These are phyloP conservation scores for Hypericum perforatum DNA, from an alignment of 345 rosid genomes.

Conservation along the genomic window DNA sequence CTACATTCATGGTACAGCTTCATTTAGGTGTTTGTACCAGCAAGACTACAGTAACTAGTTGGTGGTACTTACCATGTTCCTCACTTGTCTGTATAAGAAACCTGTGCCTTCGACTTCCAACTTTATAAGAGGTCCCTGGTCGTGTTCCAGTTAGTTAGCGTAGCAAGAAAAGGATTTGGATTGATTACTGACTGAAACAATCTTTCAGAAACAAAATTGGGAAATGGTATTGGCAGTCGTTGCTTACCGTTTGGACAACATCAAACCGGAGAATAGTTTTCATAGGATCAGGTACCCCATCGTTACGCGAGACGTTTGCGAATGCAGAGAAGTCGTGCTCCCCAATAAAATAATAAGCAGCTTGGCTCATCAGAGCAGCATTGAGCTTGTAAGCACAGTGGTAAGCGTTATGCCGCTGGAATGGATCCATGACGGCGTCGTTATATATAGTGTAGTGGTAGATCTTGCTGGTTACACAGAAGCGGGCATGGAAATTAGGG, in stretches of 20 bases:
- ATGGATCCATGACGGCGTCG: constrained; percentile 73
- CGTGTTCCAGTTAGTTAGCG: too few relatives aligned
- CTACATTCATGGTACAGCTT: not conserved
- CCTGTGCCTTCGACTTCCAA: constrained; percentile 91
- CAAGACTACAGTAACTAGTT: not conserved
- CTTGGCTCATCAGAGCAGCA: constrained; percentile 49
- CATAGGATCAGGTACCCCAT: constrained; percentile 55
- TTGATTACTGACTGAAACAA: too few relatives aligned
- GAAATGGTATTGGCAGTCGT: not conserved
- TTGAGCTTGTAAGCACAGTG: constrained; percentile 59
- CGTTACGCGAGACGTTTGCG: constrained; percentile 62
- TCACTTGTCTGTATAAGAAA: constrained; percentile 80
- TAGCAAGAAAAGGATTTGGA: too few relatives aligned
- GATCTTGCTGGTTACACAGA: constrained; percentile 61
- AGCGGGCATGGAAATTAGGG: constrained; percentile 80
- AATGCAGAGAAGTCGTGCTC: constrained; percentile 79
- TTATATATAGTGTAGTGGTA: constrained; percentile 76
- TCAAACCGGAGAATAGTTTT: constrained; percentile 62
- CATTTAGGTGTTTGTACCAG: too few relatives aligned
- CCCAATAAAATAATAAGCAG: constrained; percentile 59
- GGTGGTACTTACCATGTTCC: constrained; percentile 59
- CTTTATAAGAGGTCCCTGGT: constrained; percentile 65
- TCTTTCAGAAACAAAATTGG: not conserved
- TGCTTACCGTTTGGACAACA: constrained; percentile 54
- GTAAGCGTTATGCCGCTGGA: constrained; percentile 53